Percentiles rank a stretch among this genome's conserved stretches.
phyloP scores from a whole-genome alignment of 495 filamentous ascomycete species.

The Pyronema domesticum region DNA sequence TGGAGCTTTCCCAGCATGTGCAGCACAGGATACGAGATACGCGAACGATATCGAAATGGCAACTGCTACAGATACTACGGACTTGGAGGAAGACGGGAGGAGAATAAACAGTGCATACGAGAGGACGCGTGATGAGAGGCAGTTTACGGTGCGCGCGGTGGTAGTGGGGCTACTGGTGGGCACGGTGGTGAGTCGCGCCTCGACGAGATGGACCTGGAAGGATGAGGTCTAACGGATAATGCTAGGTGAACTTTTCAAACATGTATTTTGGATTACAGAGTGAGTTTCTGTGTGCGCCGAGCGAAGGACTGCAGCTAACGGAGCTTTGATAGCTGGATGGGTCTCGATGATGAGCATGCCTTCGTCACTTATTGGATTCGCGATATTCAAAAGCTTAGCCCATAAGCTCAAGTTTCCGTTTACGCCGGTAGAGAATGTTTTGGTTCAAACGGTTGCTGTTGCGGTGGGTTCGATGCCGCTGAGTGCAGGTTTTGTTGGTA shows the following conservation, averaged over 20 bases:
- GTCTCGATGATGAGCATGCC: constrained; percentile 76
- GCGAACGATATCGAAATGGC: not conserved
- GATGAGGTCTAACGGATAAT: not conserved
- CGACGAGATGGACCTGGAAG: not conserved
- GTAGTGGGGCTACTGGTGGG: constrained; percentile 69
- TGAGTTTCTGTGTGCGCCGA: constrained; percentile 6
- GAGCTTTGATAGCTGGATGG: constrained; percentile 47
- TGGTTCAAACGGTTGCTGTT: constrained; percentile 91
- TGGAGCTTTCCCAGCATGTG: not conserved
- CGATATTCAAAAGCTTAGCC: constrained; percentile 68
- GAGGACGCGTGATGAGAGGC: constrained; percentile 15
- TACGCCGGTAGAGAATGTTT: constrained; percentile 80
- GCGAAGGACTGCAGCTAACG: constrained; percentile 2
- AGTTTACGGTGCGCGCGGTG: constrained; percentile 72
- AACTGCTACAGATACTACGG: not conserved
- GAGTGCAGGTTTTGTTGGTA: constrained; percentile 77
- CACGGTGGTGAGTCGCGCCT: constrained; percentile 40
- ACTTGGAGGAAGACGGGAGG: not conserved
- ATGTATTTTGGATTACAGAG: constrained; percentile 95
- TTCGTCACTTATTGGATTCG: constrained; percentile 85
- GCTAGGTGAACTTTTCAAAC: constrained; percentile 57
- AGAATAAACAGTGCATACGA: not conserved
- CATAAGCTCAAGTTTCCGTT: constrained; percentile 60
- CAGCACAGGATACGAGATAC: not conserved
- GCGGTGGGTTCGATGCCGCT: constrained; percentile 94